Conservation (phyloP, 768 basidiomycete genomes). For the Cytidiella melzeri region DNA sequence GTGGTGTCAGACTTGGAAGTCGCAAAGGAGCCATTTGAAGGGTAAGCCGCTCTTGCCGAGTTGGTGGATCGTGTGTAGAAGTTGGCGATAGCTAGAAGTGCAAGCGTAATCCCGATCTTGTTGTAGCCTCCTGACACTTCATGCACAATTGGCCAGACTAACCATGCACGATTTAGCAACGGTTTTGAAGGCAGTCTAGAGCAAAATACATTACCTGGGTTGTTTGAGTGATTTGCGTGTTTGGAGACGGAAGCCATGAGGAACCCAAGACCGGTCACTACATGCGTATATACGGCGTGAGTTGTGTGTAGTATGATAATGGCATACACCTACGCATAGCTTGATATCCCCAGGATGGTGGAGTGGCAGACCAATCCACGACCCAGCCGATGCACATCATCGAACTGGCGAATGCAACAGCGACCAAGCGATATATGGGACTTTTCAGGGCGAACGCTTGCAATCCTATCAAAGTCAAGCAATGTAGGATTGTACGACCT, state of each 20-base stretch:
- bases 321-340: conserved; percentile 36
- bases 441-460: conserved; percentile 45
- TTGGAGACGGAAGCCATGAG: conserved; percentile 64
- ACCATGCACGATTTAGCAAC: neutral
- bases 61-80: conserved; percentile 37
- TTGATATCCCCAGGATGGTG: conserved; percentile 36
- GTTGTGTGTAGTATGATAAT: neutral
- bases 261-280: conserved; percentile 65
- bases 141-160: conserved; percentile 78
- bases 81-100: conserved; percentile 52
- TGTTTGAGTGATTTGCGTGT: conserved; percentile 74
- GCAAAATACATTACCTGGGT: conserved; percentile 47
- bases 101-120: conserved; percentile 54
- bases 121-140: conserved; percentile 64
- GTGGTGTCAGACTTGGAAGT: conserved; percentile 1
- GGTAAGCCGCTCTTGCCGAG: neutral
- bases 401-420: conserved; percentile 50
- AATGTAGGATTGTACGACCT: conserved; percentile 44
- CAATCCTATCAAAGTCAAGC: conserved; percentile 45
- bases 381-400: conserved; percentile 43
- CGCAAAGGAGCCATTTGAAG: conserved; percentile 12
- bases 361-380: conserved; percentile 46
- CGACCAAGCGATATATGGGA: conserved; percentile 48
- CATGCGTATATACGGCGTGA: neutral
- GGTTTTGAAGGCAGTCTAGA: neutral